Percentiles rank a stretch among this genome's conserved stretches.
These are phyloP conservation scores for Nemania bipapillata DNA, from an alignment of 2,329 filamentous ascomycete species.

Conservation along the genomic window DNA sequence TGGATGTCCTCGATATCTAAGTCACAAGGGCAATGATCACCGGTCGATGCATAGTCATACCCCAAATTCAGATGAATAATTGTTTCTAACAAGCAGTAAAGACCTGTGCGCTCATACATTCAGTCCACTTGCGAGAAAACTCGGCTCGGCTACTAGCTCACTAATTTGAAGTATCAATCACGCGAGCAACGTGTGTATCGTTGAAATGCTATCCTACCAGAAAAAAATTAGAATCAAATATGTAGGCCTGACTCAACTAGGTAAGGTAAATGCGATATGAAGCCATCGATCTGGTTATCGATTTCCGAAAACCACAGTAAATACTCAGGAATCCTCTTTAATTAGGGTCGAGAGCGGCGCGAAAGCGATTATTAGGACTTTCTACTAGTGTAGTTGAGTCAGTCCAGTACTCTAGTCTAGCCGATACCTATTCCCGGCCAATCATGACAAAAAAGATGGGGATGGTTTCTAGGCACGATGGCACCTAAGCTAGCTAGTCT, in stretches of 20 bases:
- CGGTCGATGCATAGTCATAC: constrained; percentile 1
- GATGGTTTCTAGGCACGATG: constrained; percentile 14
- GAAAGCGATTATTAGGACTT: constrained; percentile 22
- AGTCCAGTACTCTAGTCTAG: background rate
- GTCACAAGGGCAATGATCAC: constrained; percentile 17
- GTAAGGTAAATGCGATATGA: background rate
- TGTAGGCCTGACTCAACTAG: background rate
- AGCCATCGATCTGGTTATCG: background rate
- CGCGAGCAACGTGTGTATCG: background rate
- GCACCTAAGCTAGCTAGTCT: constrained; percentile 12
- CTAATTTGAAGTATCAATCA: background rate
- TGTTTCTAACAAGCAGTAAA: background rate
- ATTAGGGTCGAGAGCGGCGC: constrained; percentile 15
- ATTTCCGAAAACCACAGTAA: background rate
- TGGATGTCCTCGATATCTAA: no score
- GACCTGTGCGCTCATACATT: background rate
- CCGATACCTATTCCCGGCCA: constrained; percentile 11
- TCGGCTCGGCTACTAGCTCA: no score
- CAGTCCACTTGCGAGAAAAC: background rate
- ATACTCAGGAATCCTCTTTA: constrained; percentile 1
- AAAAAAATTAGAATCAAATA: background rate
- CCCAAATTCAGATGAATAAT: constrained; percentile 3
- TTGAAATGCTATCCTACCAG: background rate
- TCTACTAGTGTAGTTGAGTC: constrained; percentile 13
- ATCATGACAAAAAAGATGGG: constrained; percentile 2